Evolutionary conservation across 2,329 filamentous ascomycete species (phyloP).

Genomic region (Aspergillus amoenus): DNA sequence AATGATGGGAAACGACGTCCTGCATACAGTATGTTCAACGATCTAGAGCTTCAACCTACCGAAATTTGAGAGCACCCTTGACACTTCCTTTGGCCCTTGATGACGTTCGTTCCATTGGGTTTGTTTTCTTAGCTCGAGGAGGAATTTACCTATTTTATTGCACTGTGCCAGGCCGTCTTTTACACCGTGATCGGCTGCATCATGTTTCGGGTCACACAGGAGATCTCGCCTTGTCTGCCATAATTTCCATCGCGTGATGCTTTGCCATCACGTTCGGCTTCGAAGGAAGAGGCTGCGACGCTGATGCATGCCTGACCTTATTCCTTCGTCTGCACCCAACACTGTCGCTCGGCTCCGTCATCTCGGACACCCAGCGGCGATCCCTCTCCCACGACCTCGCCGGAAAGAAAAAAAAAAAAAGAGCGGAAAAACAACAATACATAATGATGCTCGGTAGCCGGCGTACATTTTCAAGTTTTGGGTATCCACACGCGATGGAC

Average conservation of each 20-base stretch:
- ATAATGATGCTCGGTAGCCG: too few relatives aligned
- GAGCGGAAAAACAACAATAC: background rate
- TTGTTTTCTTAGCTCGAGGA: background rate
- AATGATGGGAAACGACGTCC: conserved; percentile 10
- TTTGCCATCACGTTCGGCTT: conserved; percentile 10
- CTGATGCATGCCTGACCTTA: conserved; percentile 15
- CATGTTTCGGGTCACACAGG: conserved; percentile 2
- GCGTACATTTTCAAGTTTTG: background rate
- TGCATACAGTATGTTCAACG: background rate
- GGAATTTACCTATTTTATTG: background rate
- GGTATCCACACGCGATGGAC: background rate
- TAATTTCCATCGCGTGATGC: conserved; percentile 17
- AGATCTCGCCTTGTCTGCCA: conserved; percentile 2
- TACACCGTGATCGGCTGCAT: conserved; percentile 12
- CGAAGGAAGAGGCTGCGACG: conserved; percentile 4
- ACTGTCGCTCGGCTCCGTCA: background rate
- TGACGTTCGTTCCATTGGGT: background rate
- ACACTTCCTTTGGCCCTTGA: too few relatives aligned
- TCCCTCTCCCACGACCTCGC: background rate
- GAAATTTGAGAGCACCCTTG: background rate
- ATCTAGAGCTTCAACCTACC: background rate
- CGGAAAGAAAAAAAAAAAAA: background rate
- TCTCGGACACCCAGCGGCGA: background rate
- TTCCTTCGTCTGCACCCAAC: background rate
- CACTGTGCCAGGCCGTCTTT: background rate